A percentile compares a stretch with the other conserved stretches of the same genome.
Evolutionary conservation across 352 stramenopile species (phyloP).

Genomic region (Globisporangium radiosum): DNA sequence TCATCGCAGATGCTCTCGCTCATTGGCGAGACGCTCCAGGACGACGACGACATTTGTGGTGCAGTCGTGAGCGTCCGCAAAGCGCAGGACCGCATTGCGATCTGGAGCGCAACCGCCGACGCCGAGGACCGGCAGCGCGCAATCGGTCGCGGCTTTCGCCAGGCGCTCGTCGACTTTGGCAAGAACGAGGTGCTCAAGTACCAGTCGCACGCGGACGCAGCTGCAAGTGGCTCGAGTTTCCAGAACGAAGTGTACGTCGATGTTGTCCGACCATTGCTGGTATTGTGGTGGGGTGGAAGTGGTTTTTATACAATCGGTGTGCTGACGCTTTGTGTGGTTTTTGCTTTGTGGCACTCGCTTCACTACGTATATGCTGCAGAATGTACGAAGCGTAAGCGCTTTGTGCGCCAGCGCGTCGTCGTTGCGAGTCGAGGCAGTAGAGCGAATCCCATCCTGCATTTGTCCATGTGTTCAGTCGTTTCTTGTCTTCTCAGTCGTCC

Average conservation of each 20-base stretch:
- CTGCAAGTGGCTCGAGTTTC: constrained; percentile 85
- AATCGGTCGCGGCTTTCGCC: constrained; percentile 77
- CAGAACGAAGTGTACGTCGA: constrained; percentile 84
- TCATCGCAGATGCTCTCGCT: constrained; percentile 86
- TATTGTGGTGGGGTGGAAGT: constrained; percentile 5
- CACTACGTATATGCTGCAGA: constrained; percentile 22
- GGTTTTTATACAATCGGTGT: not conserved
- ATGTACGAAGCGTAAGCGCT: constrained; percentile 76
- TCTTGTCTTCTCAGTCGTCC: not conserved
- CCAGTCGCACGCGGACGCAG: constrained; percentile 82
- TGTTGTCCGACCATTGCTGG: constrained; percentile 3
- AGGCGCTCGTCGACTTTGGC: constrained; percentile 71
- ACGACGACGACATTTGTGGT: constrained; percentile 92
- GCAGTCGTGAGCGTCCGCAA: constrained; percentile 95
- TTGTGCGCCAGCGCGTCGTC: not conserved
- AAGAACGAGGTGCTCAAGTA: constrained; percentile 89
- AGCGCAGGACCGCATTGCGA: constrained; percentile 92
- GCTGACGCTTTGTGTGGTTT: not conserved
- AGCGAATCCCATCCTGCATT: constrained; percentile 12
- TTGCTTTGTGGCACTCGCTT: not conserved
- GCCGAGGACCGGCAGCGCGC: constrained; percentile 69
- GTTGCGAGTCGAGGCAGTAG: constrained; percentile 11
- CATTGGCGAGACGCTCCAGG: constrained; percentile 94
- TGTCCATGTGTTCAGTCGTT: not conserved
- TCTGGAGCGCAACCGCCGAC: constrained; percentile 89